A percentile compares a stretch with the other conserved stretches of the same genome.
Evolutionary conservation across 2,329 filamentous ascomycete genomes (phyloP).

Genomic region (Colletotrichum coccodes): DNA sequence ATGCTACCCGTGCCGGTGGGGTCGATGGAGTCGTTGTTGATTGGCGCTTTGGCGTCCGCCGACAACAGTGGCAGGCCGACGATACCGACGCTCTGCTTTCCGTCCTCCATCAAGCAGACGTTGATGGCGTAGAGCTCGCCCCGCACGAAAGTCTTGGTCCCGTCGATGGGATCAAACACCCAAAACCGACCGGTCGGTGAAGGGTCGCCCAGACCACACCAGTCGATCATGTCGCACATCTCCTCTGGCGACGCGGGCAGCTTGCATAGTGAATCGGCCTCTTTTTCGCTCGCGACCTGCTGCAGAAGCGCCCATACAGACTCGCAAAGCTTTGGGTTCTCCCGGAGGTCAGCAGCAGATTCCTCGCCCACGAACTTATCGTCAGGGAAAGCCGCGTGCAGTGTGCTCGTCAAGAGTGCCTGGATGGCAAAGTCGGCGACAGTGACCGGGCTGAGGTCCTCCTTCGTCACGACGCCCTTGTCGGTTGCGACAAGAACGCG

Average conservation of each 20-base stretch:
- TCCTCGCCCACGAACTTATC: constrained; percentile 68
- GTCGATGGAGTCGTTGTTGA: constrained; percentile 57
- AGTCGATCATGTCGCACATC: constrained; percentile 64
- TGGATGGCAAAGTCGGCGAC: constrained; percentile 70
- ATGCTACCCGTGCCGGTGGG: constrained; percentile 56
- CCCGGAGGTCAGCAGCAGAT: constrained; percentile 57
- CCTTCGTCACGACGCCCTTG: constrained; percentile 63
- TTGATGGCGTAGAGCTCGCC: constrained; percentile 68
- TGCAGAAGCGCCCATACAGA: constrained; percentile 60
- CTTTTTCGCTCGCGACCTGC: constrained; percentile 41
- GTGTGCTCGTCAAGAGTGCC: constrained; percentile 61
- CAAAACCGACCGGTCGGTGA: constrained; percentile 54
- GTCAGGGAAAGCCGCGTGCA: constrained; percentile 60
- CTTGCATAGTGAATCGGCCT: constrained; percentile 38
- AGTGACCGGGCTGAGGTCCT: constrained; percentile 67
- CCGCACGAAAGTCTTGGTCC: constrained; percentile 65
- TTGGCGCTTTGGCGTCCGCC: constrained; percentile 47
- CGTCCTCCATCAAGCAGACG: constrained; percentile 61
- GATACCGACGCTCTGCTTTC: constrained; percentile 59
- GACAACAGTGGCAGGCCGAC: constrained; percentile 60
- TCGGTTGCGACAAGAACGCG: constrained; percentile 57
- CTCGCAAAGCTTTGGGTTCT: constrained; percentile 52
- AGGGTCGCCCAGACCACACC: constrained; percentile 55
- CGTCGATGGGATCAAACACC: constrained; percentile 71
- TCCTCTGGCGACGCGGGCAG: constrained; percentile 52